phyloP scores from a whole-genome alignment of 192 early-diverging fungal genomes.

The Rhizoclosmatium globosum region DNA sequence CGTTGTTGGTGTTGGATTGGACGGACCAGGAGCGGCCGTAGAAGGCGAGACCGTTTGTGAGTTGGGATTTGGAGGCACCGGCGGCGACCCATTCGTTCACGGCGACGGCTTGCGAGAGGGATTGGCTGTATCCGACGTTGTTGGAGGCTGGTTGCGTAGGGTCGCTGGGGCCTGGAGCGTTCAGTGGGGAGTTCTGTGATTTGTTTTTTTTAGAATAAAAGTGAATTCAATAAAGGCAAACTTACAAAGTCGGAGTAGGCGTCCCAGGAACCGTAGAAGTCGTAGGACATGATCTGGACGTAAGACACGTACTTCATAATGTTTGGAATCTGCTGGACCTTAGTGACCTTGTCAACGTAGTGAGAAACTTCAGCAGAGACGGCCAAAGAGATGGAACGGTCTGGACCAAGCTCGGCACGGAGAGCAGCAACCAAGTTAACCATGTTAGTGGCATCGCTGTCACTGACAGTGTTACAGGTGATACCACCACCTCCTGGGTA shows the following conservation, averaged over 20 bases:
- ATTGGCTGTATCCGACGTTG: constrained; percentile 27
- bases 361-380: constrained; percentile 26
- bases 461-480: constrained; percentile 13
- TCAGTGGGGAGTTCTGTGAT: constrained; percentile 15
- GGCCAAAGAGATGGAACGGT: constrained; percentile 29
- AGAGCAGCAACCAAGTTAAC: constrained; percentile 7
- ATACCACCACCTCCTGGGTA: constrained; percentile 28
- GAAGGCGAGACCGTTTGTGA: constrained; percentile 14
- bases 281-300: constrained; percentile 31
- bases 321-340: constrained; percentile 6
- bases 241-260: constrained; percentile 17
- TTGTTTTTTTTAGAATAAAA: not conserved
- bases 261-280: constrained; percentile 30
- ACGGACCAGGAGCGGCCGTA: constrained; percentile 28
- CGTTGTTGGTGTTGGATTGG: constrained; percentile 17
- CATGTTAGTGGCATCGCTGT: constrained; percentile 20
- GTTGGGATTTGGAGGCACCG: constrained; percentile 20
- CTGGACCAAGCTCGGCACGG: constrained; percentile 19
- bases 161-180: constrained; percentile 28
- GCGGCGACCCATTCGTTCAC: constrained; percentile 14
- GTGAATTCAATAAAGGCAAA: not conserved
- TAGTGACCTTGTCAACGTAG: not conserved
- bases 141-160: constrained; percentile 18
- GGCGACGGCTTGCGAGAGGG: constrained; percentile 2
- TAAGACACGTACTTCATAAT: constrained; percentile 6